Evolutionary conservation across 306 rosid species (phyloP), one percentile per base, ranked within the genome.

Genomic region (Boehmeria nivea): DNA sequence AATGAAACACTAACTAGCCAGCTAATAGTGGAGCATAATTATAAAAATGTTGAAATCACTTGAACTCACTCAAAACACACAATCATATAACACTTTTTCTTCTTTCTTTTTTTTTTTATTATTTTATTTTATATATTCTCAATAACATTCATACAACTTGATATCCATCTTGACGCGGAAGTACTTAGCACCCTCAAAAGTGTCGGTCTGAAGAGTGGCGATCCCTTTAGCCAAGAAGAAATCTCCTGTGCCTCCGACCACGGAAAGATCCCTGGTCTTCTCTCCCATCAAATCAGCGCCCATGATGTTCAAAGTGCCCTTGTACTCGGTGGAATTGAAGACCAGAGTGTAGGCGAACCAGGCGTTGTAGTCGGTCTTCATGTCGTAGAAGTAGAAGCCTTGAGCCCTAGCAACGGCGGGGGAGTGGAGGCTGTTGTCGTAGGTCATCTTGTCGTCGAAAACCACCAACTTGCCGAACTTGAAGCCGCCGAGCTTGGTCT

Each of bases 201-300:
- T 44, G 70, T 77, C 87, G 1, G 87, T 85, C 4, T 59, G 40
- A 17, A 84, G 44, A 23, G 84, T 82, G 27, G 88, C 88, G 3
- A 76, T 72, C 1, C 96, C 94, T 37, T 88, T 68, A 27, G 74
- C 27, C 88, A 82, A 82, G 83, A 84, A 77, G 69, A 84, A 82
- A 25, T 82, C 90, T 20, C 87, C 90, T 3, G 87, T 84, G 6
- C 90, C 85, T 0, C 87, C 90, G 33, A 72, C 40, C 1, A 85
- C 83, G 0, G 86, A 88, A 40, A 82, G 57, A 36, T 78, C 91
- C 28, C 90, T 72, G 0, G 88, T 81, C 52, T 76, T 83, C 40
- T 72, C 66, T 82, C 73, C 59, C 57, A 74, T n/a, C 19, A 83
- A 83, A 63, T 82, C 87, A 24, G 87, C 87, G 2, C 96, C 94